These are phyloP conservation scores for Stropharia rugosoannulata DNA, from an alignment of 768 basidiomycete species.

Conservation along the genomic window DNA sequence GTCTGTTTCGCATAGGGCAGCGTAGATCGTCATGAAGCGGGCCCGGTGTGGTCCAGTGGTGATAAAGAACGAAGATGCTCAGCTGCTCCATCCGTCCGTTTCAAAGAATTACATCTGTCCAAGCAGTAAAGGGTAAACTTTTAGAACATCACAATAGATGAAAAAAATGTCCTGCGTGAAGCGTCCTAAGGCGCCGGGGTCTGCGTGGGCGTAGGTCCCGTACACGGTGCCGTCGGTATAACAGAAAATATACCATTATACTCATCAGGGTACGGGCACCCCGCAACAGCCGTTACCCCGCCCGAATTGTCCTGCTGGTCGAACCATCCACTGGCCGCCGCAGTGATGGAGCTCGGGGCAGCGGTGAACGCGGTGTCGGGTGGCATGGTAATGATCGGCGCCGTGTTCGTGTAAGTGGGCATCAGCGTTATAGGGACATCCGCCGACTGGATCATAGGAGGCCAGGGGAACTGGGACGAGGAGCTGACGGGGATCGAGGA, in stretches of 20 bases:
- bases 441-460: conserved; percentile 47
- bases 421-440: conserved; percentile 28
- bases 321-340: conserved; percentile 57
- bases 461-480: conserved; percentile 48
- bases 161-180: too few species aligned
- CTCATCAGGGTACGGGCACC: conserved; percentile 55
- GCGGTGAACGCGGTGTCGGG: conserved; percentile 41
- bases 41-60: too few species aligned
- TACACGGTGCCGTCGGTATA: conserved; percentile 26
- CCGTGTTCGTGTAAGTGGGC: conserved; percentile 68
- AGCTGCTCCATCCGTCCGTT: too few species aligned
- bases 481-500: conserved; percentile 52
- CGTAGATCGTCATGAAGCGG: too few species aligned
- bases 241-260: conserved; percentile 27
- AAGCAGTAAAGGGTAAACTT: too few species aligned
- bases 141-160: too few species aligned
- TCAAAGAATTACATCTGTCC: too few species aligned
- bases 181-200: too few species aligned
- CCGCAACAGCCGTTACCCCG: conserved; percentile 46
- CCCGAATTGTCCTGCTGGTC: conserved; percentile 46
- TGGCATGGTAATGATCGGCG: conserved; percentile 54
- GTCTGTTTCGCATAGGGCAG: too few species aligned
- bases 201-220: neutral
- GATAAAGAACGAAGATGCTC: too few species aligned
- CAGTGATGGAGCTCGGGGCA: conserved; percentile 40